Evolutionary conservation across 2,329 filamentous ascomycete species (phyloP).

Genomic region (Ophiocordyceps camponoti-leonardi): DNA sequence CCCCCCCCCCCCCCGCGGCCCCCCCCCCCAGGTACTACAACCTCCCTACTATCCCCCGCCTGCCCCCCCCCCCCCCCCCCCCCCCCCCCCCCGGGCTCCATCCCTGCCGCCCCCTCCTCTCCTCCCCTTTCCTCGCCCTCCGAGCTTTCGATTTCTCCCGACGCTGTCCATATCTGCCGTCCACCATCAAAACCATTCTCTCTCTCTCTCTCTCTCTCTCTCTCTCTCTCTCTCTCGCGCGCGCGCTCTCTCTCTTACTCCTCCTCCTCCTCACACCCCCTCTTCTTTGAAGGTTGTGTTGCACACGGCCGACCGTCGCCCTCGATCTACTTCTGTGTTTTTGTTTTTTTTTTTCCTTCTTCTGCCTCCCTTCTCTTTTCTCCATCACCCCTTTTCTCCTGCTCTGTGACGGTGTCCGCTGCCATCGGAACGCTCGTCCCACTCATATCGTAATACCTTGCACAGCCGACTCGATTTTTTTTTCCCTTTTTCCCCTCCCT

Average conservation of each 20-base stretch:
- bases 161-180: not conserved
- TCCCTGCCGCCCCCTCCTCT: conserved; percentile 8
- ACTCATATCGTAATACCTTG: conserved; percentile 12
- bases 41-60: too few relatives aligned
- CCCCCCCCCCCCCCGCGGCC: too few relatives aligned
- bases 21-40: too few relatives aligned
- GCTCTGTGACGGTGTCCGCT: conserved; percentile 9
- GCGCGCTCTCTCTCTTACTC: too few relatives aligned
- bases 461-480: conserved; percentile 4
- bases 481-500: not conserved
- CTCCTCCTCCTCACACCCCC: too few relatives aligned
- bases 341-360: conserved; percentile 10
- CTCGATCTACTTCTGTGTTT: conserved; percentile 8
- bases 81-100: not conserved
- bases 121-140: conserved; percentile 7
- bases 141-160: not conserved
- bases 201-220: conserved; percentile 4
- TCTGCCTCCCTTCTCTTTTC: conserved; percentile 2
- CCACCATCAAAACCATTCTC: conserved; percentile 10
- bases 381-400: not conserved
- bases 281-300: conserved; percentile 8
- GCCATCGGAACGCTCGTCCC: conserved; percentile 10
- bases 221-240: too few relatives aligned
- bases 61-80: too few relatives aligned
- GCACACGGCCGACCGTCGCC: conserved; percentile 9